Conservation (phyloP, 1,284 basidiomycete species). For the Meira miltonrushii region DNA sequence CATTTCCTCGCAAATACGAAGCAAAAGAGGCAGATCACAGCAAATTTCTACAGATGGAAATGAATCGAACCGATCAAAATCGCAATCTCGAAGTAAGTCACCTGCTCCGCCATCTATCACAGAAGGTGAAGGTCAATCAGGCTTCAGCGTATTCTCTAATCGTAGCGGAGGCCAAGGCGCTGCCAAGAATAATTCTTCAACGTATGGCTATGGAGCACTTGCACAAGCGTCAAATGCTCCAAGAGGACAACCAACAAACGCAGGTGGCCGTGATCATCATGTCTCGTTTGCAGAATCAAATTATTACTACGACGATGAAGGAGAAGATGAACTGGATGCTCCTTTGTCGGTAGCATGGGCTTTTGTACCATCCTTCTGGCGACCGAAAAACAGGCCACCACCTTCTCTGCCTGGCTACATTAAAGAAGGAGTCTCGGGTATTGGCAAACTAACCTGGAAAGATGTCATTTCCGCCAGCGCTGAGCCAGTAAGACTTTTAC, state of each 20-base stretch:
- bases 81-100: not conserved
- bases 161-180: not conserved
- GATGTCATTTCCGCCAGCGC: constrained; percentile 26
- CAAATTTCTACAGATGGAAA: no score
- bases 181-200: not conserved
- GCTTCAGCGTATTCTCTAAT: constrained; percentile 12
- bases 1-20: constrained; percentile 28
- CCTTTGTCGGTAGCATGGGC: constrained; percentile 24
- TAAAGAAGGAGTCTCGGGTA: constrained; percentile 14
- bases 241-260: constrained; percentile 1
- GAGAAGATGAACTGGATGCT: constrained; percentile 8
- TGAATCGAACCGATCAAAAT: not conserved
- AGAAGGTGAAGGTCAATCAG: constrained; percentile 9
- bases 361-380: constrained; percentile 17
- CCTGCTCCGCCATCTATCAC: not conserved
- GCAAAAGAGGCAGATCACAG: constrained; percentile 15
- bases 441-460: constrained; percentile 28
- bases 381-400: constrained; percentile 23
- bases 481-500: constrained; percentile 54
- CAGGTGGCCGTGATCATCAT: constrained; percentile 22
- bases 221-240: constrained; percentile 25
- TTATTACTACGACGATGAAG: constrained; percentile 8
- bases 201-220: constrained; percentile 34
- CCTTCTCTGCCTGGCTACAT: constrained; percentile 13
- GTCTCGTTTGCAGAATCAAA: constrained; percentile 13